Conservation (phyloP, 352 stramenopile genomes). For the Globisporangium splendens region DNA sequence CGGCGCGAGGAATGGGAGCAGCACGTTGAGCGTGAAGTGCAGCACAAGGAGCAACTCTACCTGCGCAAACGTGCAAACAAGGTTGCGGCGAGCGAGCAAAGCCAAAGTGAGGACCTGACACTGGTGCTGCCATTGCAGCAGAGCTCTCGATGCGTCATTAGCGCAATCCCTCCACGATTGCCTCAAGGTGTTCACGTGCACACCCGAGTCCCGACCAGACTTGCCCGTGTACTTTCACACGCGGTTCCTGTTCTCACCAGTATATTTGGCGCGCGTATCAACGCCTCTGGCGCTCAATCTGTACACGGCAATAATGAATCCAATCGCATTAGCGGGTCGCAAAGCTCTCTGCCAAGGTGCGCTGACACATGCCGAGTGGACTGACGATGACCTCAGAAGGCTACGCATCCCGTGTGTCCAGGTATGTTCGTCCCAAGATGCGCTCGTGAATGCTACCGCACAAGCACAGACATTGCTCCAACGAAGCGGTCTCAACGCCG, state of each 20-base stretch:
- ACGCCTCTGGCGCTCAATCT: slow-evolving; percentile 94
- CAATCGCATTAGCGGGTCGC: slow-evolving; percentile 89
- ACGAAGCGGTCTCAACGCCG: slow-evolving; percentile 42
- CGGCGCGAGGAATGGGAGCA: slow-evolving; percentile 41
- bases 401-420: slow-evolving; percentile 83
- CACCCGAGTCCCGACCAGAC: slow-evolving; percentile 87
- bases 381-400: slow-evolving; percentile 34
- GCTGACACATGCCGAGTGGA: slow-evolving; percentile 79
- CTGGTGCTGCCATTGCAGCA: background rate
- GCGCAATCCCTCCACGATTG: slow-evolving; percentile 93
- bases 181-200: slow-evolving; percentile 92
- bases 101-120: background rate
- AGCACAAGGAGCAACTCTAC: slow-evolving; percentile 54
- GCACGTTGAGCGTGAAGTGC: slow-evolving; percentile 34
- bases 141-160: slow-evolving; percentile 66
- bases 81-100: background rate
- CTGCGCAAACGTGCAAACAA: slow-evolving; percentile 19
- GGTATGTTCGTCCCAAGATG: slow-evolving; percentile 87
- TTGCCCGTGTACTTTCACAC: slow-evolving; percentile 95
- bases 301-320: slow-evolving; percentile 94
- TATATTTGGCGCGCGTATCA: slow-evolving; percentile 91
- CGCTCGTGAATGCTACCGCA: slow-evolving; percentile 72
- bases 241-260: slow-evolving; percentile 90
- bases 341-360: slow-evolving; percentile 88
- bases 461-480: slow-evolving; percentile 81